phyloP scores from a whole-genome alignment of 768 basidiomycete genomes.

The Phlebiopsis flavidoalba region DNA sequence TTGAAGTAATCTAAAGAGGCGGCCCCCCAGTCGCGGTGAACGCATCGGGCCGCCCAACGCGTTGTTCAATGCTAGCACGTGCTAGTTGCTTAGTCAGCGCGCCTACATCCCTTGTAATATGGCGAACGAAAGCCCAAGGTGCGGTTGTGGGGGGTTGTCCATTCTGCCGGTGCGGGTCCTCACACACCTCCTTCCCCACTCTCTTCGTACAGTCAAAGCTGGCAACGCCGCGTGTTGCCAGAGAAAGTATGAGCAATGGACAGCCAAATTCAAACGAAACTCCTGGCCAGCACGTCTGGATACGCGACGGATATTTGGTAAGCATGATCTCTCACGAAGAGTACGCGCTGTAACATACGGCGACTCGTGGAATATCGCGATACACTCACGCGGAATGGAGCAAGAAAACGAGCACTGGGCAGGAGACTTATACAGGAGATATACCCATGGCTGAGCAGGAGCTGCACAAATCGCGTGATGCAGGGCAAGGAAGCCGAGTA shows the following conservation, averaged over 20 bases:
- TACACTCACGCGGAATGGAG: constrained; percentile 28
- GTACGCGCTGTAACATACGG: constrained; percentile 26
- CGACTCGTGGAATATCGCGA: constrained; percentile 30
- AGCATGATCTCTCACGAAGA: constrained; percentile 19
- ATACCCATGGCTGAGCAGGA: constrained; percentile 25
- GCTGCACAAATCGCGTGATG: constrained; percentile 30
- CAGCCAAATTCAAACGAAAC: not conserved
- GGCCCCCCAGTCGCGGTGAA: not conserved
- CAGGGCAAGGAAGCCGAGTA: constrained; percentile 45
- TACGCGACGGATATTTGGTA: not conserved
- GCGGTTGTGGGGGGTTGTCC: no score
- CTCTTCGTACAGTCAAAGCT: not conserved
- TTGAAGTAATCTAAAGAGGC: not conserved
- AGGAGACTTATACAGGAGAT: constrained; percentile 31
- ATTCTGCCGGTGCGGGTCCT: not conserved
- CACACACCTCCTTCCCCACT: not conserved
- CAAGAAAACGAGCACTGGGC: constrained; percentile 38
- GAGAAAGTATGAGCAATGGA: not conserved
- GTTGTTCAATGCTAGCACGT: not conserved
- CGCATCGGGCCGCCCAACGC: constrained; percentile 2
- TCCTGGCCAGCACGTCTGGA: not conserved
- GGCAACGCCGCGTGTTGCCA: not conserved
- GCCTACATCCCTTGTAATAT: not conserved
- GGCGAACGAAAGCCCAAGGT: not conserved
- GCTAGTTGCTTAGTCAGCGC: constrained; percentile 3